A percentile compares a stretch with the other conserved stretches of the same genome.
Conservation (phyloP, 164 flowering plant species). For the Vitis rotundifolia region DNA sequence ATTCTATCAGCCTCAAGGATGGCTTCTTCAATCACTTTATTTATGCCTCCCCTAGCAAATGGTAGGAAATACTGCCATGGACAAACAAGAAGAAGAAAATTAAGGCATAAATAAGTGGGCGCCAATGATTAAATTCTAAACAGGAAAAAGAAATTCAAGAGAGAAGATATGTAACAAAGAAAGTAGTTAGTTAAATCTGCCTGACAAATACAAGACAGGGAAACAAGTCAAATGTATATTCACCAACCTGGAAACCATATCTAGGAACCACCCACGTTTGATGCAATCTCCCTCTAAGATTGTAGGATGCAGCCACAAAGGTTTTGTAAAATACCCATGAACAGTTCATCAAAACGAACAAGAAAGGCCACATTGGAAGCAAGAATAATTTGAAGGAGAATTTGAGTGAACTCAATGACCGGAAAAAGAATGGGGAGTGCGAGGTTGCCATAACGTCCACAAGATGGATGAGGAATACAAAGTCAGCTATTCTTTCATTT, state of each 20-base stretch:
- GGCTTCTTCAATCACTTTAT: conserved; percentile 77
- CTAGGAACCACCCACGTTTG: conserved; percentile 88
- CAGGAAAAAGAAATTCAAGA: too few relatives aligned
- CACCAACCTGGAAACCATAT: conserved; percentile 80
- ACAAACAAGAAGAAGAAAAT: background rate
- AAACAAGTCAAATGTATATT: too few relatives aligned
- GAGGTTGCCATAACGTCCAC: conserved; percentile 65
- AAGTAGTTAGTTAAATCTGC: too few relatives aligned
- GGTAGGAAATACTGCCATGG: conserved; percentile 82
- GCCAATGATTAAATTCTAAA: too few relatives aligned
- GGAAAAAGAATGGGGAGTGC: conserved; percentile 65
- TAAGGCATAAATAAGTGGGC: too few relatives aligned
- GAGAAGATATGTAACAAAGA: too few relatives aligned
- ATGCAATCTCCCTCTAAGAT: conserved; percentile 56
- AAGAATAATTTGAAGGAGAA: background rate
- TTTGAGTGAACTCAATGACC: conserved; percentile 24
- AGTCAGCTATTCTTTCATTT: conserved; percentile 56
- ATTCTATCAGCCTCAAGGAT: conserved; percentile 74
- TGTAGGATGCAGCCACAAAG: conserved; percentile 57
- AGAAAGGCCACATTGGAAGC: conserved; percentile 43
- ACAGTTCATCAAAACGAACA: conserved; percentile 43
- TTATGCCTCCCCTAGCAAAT: conserved; percentile 78
- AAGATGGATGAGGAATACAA: conserved; percentile 81
- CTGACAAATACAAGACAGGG: too few relatives aligned
- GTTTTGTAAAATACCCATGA: conserved; percentile 77